These are phyloP conservation scores for Bretziella fagacearum DNA, from an alignment of 2,329 filamentous ascomycete genomes.

Conservation along the genomic window DNA sequence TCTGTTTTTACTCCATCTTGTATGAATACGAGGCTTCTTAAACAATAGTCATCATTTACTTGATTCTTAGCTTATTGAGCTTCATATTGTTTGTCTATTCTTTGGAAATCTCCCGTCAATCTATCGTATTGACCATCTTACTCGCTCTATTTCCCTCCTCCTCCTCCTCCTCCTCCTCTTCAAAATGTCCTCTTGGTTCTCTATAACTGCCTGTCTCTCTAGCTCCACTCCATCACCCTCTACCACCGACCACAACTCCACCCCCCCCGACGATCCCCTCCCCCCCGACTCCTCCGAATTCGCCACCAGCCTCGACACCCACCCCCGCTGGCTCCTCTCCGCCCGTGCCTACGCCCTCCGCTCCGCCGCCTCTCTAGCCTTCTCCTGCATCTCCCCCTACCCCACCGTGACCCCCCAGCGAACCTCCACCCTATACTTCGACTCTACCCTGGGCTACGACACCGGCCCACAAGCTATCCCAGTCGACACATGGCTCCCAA, in stretches of 20 bases:
- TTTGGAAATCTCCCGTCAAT: too few relatives aligned
- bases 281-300: conserved; percentile 21
- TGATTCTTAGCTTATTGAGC: too few relatives aligned
- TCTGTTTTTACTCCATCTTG: too few relatives aligned
- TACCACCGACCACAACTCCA: neutral
- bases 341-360: conserved; percentile 29
- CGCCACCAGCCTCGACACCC: conserved; percentile 28
- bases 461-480: conserved; percentile 26
- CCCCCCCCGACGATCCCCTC: conserved; percentile 5
- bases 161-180: too few relatives aligned
- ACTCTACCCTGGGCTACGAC: conserved; percentile 25
- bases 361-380: conserved; percentile 28
- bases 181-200: conserved; percentile 4
- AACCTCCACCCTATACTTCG: conserved; percentile 22
- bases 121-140: too few relatives aligned
- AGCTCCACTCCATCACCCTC: neutral
- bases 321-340: conserved; percentile 28
- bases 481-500: conserved; percentile 31
- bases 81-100: too few relatives aligned
- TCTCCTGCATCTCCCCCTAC: conserved; percentile 16
- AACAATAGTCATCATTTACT: too few relatives aligned
- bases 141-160: too few relatives aligned
- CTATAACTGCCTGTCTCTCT: neutral
- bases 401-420: conserved; percentile 5
- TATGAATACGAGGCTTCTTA: too few relatives aligned